Base-by-base conservation (phyloP, 306 rosid species). In the Dalbergia oliveri region DNA sequence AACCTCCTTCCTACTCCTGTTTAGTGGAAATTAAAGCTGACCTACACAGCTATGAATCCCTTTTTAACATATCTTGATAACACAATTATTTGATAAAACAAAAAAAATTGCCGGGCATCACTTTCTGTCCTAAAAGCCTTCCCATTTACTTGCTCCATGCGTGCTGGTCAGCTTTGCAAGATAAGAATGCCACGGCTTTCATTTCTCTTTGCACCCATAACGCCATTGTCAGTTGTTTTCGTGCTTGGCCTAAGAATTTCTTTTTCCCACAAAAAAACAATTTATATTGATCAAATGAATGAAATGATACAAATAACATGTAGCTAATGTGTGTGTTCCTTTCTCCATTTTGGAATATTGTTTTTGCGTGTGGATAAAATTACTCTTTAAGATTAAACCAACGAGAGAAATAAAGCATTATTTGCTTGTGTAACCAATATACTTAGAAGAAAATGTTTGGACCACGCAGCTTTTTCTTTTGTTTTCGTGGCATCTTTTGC, bases 1-100 rank as follows among this genome's bases (percentile, higher is more conserved):
- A 26, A 61, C 69, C 72, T 34, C 76, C 31, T 66, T 34, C 4
- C 4, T 53, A 61, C 69, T 61, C 81, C 57, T 9, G 14, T 69
- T 66, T 80, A 78, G 79, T 83, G 83, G 87, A 68, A 78, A 83
- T 60, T 83, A 86, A 86, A 83, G 87, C 49, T 23, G 58, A 15
- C 77, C 56, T 47, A 12, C 11, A 45, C 11, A 16, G 60, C 16
- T 54, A 34, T 69, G 67, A 41, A 35, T 13, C 6, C 70, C 72
- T 79, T 81, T 86, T 71, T 79, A 79, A 69, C 66, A 74, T 61
- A 75, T 78, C 34, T 11, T 75, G 87, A 84, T 75, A 75, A 53
- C 58, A 69, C 82, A 79, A 79, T 84, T 79, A 79, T 84, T 79
- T 84, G 65, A 79, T 54, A 4, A 6, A 51, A 49, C 0, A 49